Percentiles rank a stretch among this genome's conserved stretches.
Evolutionary conservation across 768 basidiomycete genomes (phyloP).

Genomic region (Podaxis sp.): DNA sequence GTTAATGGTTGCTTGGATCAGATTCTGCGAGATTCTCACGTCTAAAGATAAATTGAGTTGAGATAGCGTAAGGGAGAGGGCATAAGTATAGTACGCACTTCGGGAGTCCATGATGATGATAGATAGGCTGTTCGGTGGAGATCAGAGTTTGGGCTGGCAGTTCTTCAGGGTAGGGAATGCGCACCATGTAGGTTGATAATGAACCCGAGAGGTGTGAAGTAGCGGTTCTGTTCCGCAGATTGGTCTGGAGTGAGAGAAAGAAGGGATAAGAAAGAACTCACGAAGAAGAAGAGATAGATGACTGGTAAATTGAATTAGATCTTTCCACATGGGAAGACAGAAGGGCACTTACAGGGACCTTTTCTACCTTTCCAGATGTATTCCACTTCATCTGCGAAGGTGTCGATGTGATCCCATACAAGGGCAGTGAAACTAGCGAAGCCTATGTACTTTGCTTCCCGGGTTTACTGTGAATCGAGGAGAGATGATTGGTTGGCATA

Average conservation of each 20-base stretch:
- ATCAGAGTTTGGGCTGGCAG: background rate
- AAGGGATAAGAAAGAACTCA: conserved; percentile 21
- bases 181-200: conserved; percentile 54
- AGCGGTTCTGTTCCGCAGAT: conserved; percentile 49
- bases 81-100: conserved; percentile 27
- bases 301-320: conserved; percentile 25
- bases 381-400: conserved; percentile 51
- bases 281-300: conserved; percentile 43
- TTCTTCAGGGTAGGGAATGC: background rate
- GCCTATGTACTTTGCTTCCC: conserved; percentile 43
- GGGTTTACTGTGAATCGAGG: background rate
- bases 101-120: conserved; percentile 37
- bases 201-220: conserved; percentile 63
- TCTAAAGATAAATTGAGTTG: conserved; percentile 10
- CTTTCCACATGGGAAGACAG: background rate
- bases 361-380: conserved; percentile 54
- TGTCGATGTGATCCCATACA: conserved; percentile 57
- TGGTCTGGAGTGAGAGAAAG: background rate
- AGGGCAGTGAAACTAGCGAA: conserved; percentile 50
- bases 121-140: conserved; percentile 35
- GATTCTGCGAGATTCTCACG: conserved; percentile 8
- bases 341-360: conserved; percentile 37
- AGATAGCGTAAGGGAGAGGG: background rate
- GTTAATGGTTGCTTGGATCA: conserved; percentile 3
- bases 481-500: background rate